phyloP scores from a whole-genome alignment of 202 grass and related monocot genomes.

The Zoysia matrella region DNA sequence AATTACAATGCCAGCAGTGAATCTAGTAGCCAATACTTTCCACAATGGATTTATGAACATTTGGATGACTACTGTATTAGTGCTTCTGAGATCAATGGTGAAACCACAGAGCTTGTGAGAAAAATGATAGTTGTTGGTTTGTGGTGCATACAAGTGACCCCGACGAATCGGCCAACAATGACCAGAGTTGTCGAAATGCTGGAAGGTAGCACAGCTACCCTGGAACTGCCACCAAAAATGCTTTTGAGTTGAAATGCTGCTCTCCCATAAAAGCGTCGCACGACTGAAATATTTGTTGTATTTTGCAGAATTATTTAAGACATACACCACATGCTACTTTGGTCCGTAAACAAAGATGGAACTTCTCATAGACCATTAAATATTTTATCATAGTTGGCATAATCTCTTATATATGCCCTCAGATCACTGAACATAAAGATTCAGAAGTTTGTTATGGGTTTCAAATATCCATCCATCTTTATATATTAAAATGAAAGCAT shows the following conservation, averaged over 20 bases:
- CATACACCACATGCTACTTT: background rate
- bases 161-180: conserved; percentile 49
- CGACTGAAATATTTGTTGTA: background rate
- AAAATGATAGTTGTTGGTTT: conserved; percentile 63
- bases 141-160: conserved; percentile 56
- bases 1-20: conserved; percentile 30
- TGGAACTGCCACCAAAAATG: conserved; percentile 54
- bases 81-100: conserved; percentile 44
- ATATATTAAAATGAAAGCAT: too few species aligned
- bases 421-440: too few species aligned
- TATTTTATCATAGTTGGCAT: too few species aligned
- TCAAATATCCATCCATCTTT: too few species aligned
- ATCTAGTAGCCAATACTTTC: conserved; percentile 59
- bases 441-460: too few species aligned
- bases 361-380: too few species aligned
- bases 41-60: conserved; percentile 66
- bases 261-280: background rate
- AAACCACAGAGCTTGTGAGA: conserved; percentile 47
- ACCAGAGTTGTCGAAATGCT: conserved; percentile 59
- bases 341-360: background rate
- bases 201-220: conserved; percentile 39
- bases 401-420: too few species aligned
- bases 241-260: conserved; percentile 20
- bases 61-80: conserved; percentile 44
- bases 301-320: background rate